Conservation (phyloP, 2,329 filamentous ascomycete species). For the Sarocladium brachiariae region DNA sequence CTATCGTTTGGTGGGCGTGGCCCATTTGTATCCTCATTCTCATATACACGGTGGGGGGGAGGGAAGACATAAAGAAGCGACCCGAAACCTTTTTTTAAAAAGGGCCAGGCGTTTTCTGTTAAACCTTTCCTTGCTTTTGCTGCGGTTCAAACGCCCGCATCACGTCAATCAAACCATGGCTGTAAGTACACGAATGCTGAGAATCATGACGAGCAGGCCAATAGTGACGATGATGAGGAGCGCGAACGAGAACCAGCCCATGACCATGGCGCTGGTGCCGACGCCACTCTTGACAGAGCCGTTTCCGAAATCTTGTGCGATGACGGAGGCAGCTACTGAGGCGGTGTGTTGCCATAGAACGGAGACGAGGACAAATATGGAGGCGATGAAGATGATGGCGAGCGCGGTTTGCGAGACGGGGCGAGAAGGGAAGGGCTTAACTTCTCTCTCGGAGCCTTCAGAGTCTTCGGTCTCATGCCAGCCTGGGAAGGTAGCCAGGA, state of each 20-base stretch:
- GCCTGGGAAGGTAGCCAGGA: constrained; percentile 92
- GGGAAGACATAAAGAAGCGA: neutral
- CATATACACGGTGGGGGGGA: constrained; percentile 6
- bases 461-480: constrained; percentile 91
- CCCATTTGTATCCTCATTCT: neutral
- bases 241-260: constrained; percentile 96
- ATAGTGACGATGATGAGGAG: constrained; percentile 93
- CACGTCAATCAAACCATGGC: constrained; percentile 37
- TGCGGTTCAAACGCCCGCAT: neutral
- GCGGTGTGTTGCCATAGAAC: constrained; percentile 91
- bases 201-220: constrained; percentile 89
- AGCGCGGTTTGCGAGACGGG: constrained; percentile 89
- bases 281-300: constrained; percentile 81
- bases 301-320: constrained; percentile 88
- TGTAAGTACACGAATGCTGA: constrained; percentile 78
- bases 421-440: constrained; percentile 89
- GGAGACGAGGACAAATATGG: constrained; percentile 66
- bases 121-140: neutral
- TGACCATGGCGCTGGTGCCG: constrained; percentile 89
- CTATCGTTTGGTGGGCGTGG: constrained; percentile 7
- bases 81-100: neutral
- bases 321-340: constrained; percentile 87
- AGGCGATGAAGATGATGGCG: constrained; percentile 79
- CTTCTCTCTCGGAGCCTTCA: constrained; percentile 75
- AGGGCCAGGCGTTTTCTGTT: neutral